Evolutionary conservation across 2,329 filamentous ascomycete species (phyloP), one percentile per base, ranked within the genome.

Genomic region (Calonectria pseudoreteaudii): DNA sequence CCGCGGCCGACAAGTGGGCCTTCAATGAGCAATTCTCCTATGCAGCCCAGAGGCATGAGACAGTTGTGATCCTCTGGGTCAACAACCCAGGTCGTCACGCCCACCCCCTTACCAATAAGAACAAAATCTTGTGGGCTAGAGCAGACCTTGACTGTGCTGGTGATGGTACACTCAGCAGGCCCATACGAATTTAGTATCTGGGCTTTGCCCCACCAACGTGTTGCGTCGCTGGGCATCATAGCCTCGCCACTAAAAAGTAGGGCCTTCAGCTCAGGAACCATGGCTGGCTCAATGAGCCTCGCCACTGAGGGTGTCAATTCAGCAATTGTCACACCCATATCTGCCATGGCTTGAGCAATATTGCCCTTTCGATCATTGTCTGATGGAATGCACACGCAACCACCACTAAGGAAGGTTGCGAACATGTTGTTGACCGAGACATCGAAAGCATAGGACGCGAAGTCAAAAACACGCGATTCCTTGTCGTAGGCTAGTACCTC

Each of bases 161-260:
- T 16, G 18, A 47, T 23, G 3, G 49, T 73, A 20, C 77, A 77
- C 14, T 77, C 70, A 10, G 53, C 50, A 4, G 79, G 77, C 1
- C 80, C 80, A 28, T 76, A 81, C 1, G 7, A 41, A n/a, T 76
- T 78, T 28, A 69, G 20, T 4, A 79, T 34, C 0, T 47, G 49
- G 6, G 75, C 31, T 5, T 68, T 20, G 13, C 50, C 72, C 8
- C 26, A 50, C 80, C 81, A 81, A 14, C 47, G 20, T 11, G 30
- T 18, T n/a, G 31, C 31, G 28, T 66, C 47, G 10, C 49, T 38
- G 3, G 23, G 14, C 23, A 9, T n/a, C 14, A 36, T 20, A 26
- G 23, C 64, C 20, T 66, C 47, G 8, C 56, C 56, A 41, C 31
- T 34, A 26, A 62, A 41, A 26, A 62, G 31, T 10, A 62, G 36